Percentiles rank a stretch among this genome's conserved stretches.
These are phyloP conservation scores for Starmerella stigmatis DNA, from an alignment of 805 yeast species.

Conservation along the genomic window DNA sequence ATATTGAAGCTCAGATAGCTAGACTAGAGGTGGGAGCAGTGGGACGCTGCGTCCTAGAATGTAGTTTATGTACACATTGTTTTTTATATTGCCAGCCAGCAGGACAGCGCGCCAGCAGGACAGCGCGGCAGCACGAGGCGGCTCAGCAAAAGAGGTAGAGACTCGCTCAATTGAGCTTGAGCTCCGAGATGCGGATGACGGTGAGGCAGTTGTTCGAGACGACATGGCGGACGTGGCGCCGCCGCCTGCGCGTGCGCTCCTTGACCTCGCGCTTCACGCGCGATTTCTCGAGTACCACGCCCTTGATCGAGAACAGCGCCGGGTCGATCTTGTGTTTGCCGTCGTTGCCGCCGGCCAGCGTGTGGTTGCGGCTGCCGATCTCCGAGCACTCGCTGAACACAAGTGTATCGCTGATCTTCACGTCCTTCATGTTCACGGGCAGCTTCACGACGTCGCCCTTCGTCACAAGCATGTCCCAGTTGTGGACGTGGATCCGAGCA, in stretches of 20 bases:
- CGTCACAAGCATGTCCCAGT: constrained; percentile 79
- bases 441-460: constrained; percentile 76
- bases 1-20: too few species aligned
- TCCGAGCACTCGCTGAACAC: constrained; percentile 64
- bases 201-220: constrained; percentile 64
- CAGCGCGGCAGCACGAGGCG: too few species aligned
- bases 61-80: too few species aligned
- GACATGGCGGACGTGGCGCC: constrained; percentile 61
- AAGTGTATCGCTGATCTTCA: constrained; percentile 74
- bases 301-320: constrained; percentile 50
- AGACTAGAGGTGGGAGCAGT: too few species aligned
- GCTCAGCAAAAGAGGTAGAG: too few species aligned
- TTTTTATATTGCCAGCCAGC: too few species aligned
- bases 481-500: constrained; percentile 72
- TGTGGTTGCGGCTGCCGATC: constrained; percentile 76
- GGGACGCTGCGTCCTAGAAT: too few species aligned
- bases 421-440: constrained; percentile 68
- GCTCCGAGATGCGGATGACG: constrained; percentile 62
- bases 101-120: too few species aligned
- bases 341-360: constrained; percentile 39
- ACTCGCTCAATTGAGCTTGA: constrained; percentile 42
- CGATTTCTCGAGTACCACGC: constrained; percentile 77
- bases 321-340: constrained; percentile 37
- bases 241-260: constrained; percentile 69
- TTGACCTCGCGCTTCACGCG: constrained; percentile 54